Conservation (phyloP, 768 basidiomycete species). For the Termitomyces sp. region DNA sequence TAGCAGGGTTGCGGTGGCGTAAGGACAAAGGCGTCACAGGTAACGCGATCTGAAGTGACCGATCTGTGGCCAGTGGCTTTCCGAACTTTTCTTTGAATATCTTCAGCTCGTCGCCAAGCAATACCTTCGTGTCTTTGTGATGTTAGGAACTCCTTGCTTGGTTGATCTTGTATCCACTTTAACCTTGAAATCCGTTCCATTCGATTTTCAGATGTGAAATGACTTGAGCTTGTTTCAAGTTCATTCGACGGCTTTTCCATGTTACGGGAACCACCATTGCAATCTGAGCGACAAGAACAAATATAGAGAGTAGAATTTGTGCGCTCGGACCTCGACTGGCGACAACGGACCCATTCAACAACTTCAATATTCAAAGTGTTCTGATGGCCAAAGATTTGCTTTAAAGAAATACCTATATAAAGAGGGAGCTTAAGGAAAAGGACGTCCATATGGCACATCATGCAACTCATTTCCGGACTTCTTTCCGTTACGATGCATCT, state of each 20-base stretch:
- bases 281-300: no score
- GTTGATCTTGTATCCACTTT: background rate
- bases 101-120: no score
- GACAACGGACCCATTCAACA: background rate
- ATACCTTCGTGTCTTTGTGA: background rate
- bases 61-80: background rate
- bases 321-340: background rate
- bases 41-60: background rate
- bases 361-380: background rate
- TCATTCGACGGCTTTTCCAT: no score
- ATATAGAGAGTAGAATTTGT: background rate
- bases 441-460: background rate
- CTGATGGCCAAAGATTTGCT: background rate
- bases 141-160: background rate
- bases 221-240: background rate
- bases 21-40: background rate
- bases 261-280: no score
- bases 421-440: background rate
- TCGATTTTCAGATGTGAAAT: no score
- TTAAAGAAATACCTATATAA: background rate
- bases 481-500: background rate
- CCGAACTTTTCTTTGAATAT: no score
- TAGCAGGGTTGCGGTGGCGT: constrained; percentile 2
- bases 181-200: background rate
- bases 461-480: background rate